phyloP scores from a whole-genome alignment of 345 rosid genomes.

The Salix exigua region DNA sequence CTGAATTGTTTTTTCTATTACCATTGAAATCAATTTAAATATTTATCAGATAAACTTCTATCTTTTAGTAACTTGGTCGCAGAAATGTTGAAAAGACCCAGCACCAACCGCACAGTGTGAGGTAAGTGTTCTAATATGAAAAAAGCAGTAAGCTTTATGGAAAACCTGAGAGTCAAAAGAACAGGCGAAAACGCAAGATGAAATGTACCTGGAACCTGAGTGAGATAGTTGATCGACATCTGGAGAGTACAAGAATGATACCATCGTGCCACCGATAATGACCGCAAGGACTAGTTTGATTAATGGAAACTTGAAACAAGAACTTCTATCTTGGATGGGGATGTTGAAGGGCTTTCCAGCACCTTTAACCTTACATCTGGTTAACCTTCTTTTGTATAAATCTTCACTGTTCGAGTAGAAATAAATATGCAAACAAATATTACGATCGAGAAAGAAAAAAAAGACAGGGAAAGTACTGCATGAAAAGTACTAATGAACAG shows the following conservation, averaged over 20 bases:
- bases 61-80: background rate
- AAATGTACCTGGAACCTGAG: constrained; percentile 18
- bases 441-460: background rate
- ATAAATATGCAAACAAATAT: background rate
- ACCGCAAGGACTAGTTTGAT: constrained; percentile 14
- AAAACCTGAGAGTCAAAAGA: background rate
- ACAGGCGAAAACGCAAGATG: background rate
- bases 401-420: constrained; percentile 20
- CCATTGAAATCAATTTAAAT: background rate
- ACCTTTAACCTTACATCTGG: constrained; percentile 21
- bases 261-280: constrained; percentile 14
- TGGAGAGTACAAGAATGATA: constrained; percentile 17
- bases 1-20: background rate
- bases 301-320: constrained; percentile 14
- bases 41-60: too few species aligned
- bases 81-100: background rate
- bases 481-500: background rate
- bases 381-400: constrained; percentile 20
- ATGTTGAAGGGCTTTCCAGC: constrained; percentile 16
- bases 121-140: background rate
- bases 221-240: constrained; percentile 23
- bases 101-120: background rate
- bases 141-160: background rate
- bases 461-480: background rate
- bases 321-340: constrained; percentile 14